These are phyloP conservation scores for Knoxia roxburghii DNA, from an alignment of 257 asterid genomes.

Conservation along the genomic window DNA sequence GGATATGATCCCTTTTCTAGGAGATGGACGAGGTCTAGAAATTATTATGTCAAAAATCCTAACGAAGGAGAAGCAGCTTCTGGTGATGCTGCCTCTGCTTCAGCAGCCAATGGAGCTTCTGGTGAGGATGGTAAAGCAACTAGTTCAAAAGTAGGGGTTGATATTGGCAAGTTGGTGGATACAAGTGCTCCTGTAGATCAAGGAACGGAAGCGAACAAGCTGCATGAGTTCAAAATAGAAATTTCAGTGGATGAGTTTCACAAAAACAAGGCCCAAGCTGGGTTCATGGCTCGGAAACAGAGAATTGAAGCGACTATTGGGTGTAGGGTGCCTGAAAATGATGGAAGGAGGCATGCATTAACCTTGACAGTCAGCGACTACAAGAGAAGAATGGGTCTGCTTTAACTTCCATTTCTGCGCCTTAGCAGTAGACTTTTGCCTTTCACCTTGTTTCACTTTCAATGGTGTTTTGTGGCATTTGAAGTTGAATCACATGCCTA, in stretches of 20 bases:
- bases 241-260: constrained; percentile 69
- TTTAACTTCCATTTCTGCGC: constrained; percentile 30
- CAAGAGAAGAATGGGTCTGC: constrained; percentile 88
- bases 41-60: constrained; percentile 51
- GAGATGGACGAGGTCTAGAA: constrained; percentile 93
- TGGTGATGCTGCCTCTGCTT: constrained; percentile 34
- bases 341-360: constrained; percentile 80
- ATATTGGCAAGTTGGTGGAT: constrained; percentile 85
- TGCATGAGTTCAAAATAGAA: constrained; percentile 68
- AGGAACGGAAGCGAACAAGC: constrained; percentile 59
- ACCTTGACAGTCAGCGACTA: constrained; percentile 90
- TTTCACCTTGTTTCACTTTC: background rate
- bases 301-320: constrained; percentile 78
- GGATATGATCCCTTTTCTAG: constrained; percentile 97
- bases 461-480: background rate
- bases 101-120: constrained; percentile 21
- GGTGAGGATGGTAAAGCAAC: constrained; percentile 53
- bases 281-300: constrained; percentile 87
- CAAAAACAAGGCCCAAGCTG: constrained; percentile 72
- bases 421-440: background rate
- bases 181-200: constrained; percentile 81
- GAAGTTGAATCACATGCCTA: background rate
- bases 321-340: constrained; percentile 70
- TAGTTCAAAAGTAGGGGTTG: constrained; percentile 79
- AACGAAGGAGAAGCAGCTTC: constrained; percentile 31